Percentiles rank a stretch among this genome's conserved stretches.
Evolutionary conservation across 2,329 filamentous ascomycete species (phyloP).

Genomic region (Pseudopyrenochaeta lycopersici): DNA sequence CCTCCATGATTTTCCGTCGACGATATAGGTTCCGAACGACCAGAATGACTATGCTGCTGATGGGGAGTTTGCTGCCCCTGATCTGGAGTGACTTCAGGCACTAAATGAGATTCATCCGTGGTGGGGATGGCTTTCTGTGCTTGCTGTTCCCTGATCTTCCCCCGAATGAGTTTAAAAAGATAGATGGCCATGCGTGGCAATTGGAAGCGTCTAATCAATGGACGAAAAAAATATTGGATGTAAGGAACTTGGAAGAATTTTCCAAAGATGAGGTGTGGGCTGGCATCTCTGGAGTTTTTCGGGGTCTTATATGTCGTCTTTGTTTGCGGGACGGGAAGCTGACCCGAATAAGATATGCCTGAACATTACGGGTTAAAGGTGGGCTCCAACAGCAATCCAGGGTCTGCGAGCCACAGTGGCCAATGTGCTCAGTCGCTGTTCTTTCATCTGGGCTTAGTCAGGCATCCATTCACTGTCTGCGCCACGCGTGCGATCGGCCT

Average conservation of each 20-base stretch:
- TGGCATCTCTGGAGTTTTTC: not conserved
- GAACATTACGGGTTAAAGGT: slow-evolving; percentile 8
- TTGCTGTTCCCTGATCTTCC: slow-evolving; percentile 30
- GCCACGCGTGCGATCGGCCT: not conserved
- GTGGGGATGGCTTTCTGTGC: slow-evolving; percentile 30
- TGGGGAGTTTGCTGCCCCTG: not conserved
- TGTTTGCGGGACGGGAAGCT: slow-evolving; percentile 3
- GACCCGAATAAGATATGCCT: slow-evolving; percentile 6
- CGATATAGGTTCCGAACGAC: not conserved
- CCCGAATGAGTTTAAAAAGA: slow-evolving; percentile 37
- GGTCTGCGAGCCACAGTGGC: not conserved
- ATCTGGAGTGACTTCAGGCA: slow-evolving; percentile 22
- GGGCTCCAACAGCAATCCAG: not conserved
- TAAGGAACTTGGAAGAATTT: no score
- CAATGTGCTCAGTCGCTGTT: not conserved
- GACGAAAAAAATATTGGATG: not conserved
- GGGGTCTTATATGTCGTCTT: slow-evolving; percentile 15
- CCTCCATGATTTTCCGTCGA: slow-evolving; percentile 9
- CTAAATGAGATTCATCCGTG: slow-evolving; percentile 33
- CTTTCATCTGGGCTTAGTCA: not conserved
- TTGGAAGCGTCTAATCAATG: not conserved
- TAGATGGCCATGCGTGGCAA: slow-evolving; percentile 29
- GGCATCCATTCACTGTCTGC: not conserved
- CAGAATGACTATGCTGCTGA: not conserved
- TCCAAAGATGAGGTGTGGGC: not conserved